Evolutionary conservation across 208 protist species (phyloP).

Genomic region (Trypanosoma theileri): DNA sequence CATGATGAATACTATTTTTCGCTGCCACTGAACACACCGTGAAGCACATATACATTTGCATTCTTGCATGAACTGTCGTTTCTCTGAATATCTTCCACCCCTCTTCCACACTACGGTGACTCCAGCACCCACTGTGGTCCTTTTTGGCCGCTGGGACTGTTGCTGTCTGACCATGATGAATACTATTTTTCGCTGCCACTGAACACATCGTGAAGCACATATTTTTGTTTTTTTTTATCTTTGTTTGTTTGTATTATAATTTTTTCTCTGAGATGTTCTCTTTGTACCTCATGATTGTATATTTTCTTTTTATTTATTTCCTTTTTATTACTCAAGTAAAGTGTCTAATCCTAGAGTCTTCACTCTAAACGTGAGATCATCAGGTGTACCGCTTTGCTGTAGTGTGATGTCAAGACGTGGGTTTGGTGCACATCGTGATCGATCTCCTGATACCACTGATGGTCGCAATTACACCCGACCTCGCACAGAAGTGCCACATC

Average conservation of each 20-base stretch:
- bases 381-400: background rate
- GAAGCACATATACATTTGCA: background rate
- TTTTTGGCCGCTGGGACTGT: background rate
- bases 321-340: background rate
- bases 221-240: background rate
- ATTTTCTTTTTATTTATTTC: background rate
- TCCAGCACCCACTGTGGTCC: background rate
- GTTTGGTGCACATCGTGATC: background rate
- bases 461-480: background rate
- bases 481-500: background rate
- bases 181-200: background rate
- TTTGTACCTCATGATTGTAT: too few relatives aligned
- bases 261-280: too few relatives aligned
- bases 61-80: background rate
- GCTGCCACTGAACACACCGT: background rate
- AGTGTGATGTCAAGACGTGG: conserved; percentile 12
- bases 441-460: conserved; percentile 3
- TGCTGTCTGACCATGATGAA: background rate
- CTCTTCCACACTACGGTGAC: background rate
- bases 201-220: background rate
- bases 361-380: too few relatives aligned
- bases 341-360: too few relatives aligned
- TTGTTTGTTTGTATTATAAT: too few relatives aligned
- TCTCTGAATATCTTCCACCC: background rate
- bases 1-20: background rate